Conservation (phyloP, 2,329 filamentous ascomycete genomes). For the Scedosporium boydii region DNA sequence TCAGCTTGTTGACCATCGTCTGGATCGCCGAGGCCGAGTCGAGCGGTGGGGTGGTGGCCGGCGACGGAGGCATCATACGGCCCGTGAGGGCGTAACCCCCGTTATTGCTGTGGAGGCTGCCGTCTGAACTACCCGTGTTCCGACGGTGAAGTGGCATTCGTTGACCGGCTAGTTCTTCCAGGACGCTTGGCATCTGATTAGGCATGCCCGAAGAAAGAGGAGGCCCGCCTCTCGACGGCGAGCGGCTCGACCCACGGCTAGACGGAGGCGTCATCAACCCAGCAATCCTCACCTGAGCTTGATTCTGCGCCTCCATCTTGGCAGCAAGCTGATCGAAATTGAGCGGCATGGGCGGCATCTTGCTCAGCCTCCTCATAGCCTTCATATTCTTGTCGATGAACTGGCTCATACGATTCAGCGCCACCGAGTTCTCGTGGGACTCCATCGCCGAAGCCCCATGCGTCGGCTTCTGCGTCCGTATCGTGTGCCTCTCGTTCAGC, state of each 20-base stretch:
- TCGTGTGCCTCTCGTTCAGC: constrained; percentile 32
- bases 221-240: constrained; percentile 12
- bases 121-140: constrained; percentile 10
- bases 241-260: constrained; percentile 21
- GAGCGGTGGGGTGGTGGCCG: constrained; percentile 16
- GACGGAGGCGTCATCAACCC: constrained; percentile 21
- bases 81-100: constrained; percentile 6
- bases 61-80: constrained; percentile 12
- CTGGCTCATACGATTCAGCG: constrained; percentile 32
- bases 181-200: constrained; percentile 6
- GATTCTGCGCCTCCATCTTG: constrained; percentile 14
- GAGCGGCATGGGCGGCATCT: constrained; percentile 23
- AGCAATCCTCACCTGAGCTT: not conserved
- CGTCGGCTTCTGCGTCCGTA: constrained; percentile 21
- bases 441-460: constrained; percentile 28
- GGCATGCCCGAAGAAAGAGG: constrained; percentile 12
- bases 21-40: constrained; percentile 18
- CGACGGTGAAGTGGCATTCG: constrained; percentile 11
- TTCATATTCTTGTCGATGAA: constrained; percentile 34
- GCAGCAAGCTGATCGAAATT: constrained; percentile 22
- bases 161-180: constrained; percentile 7
- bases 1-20: constrained; percentile 22
- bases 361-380: constrained; percentile 31
- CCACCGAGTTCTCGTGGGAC: constrained; percentile 29
- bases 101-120: constrained; percentile 10